A percentile compares a stretch with the other conserved stretches of the same genome.
Conservation (phyloP, 2,329 filamentous ascomycete species). For the Rhynchosporium graminicola region DNA sequence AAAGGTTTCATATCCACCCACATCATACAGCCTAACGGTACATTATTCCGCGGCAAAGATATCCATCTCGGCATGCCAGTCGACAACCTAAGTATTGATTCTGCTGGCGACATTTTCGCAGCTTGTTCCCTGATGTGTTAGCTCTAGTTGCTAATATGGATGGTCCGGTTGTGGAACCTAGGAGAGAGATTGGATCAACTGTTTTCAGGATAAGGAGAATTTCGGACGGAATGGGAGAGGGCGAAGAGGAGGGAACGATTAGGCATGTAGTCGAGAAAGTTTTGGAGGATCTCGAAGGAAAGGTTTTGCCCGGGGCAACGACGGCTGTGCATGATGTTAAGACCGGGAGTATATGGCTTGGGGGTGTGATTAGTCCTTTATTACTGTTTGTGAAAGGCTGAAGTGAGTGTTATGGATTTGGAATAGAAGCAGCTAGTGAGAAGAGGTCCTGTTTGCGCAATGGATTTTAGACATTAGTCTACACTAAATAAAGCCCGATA, state of each 20-base stretch:
- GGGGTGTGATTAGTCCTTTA: constrained; percentile 24
- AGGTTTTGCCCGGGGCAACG: constrained; percentile 30
- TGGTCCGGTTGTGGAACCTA: constrained; percentile 18
- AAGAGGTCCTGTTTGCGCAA: too few relatives aligned
- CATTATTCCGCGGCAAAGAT: constrained; percentile 16
- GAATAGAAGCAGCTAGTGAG: too few relatives aligned
- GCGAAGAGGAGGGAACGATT: constrained; percentile 9
- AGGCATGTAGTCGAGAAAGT: constrained; percentile 36
- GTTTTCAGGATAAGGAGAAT: constrained; percentile 32
- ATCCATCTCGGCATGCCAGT: constrained; percentile 39
- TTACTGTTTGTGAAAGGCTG: constrained; percentile 26
- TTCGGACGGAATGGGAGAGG: constrained; percentile 14
- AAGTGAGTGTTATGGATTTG: neutral
- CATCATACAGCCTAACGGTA: constrained; percentile 4
- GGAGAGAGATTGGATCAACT: constrained; percentile 23
- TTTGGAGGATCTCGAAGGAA: constrained; percentile 40
- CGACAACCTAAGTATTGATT: constrained; percentile 41
- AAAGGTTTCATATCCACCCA: constrained; percentile 36
- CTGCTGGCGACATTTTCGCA: constrained; percentile 38
- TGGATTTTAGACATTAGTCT: too few relatives aligned
- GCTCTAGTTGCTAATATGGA: constrained; percentile 29
- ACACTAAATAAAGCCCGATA: too few relatives aligned
- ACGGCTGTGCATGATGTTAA: constrained; percentile 34
- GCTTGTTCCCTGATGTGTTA: constrained; percentile 38
- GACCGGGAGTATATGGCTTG: constrained; percentile 37